A percentile compares a stretch with the other conserved stretches of the same genome.
Conservation (phyloP, 169 alveolate species). For the Plasmodium knowlesi region DNA sequence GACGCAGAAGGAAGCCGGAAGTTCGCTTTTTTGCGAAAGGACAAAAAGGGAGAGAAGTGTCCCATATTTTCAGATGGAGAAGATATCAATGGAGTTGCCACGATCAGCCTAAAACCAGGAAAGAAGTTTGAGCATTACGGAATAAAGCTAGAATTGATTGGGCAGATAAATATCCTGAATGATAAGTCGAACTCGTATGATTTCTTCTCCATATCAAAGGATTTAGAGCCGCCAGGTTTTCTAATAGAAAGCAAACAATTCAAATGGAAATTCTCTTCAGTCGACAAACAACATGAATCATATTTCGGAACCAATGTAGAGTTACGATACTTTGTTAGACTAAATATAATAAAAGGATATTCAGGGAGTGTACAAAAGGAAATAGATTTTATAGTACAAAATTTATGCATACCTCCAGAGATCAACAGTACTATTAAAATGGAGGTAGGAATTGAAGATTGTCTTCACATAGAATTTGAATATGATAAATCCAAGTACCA, state of each 20-base stretch:
- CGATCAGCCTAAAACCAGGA: slow-evolving; percentile 92
- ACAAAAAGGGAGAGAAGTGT: slow-evolving; percentile 86
- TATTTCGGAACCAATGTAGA: slow-evolving; percentile 96
- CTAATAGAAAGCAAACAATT: slow-evolving; percentile 91
- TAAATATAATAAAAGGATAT: slow-evolving; percentile 93
- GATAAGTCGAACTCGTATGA: slow-evolving; percentile 93
- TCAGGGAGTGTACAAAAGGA: slow-evolving; percentile 92
- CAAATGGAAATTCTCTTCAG: slow-evolving; percentile 95
- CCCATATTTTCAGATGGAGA: slow-evolving; percentile 91
- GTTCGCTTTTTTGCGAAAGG: slow-evolving; percentile 79
- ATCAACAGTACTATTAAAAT: slow-evolving; percentile 93
- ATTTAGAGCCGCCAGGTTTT: slow-evolving; percentile 97
- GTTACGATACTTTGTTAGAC: slow-evolving; percentile 92
- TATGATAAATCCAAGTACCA: slow-evolving; percentile 95
- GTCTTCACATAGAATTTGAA: slow-evolving; percentile 97
- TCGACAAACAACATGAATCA: slow-evolving; percentile 97
- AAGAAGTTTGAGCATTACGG: slow-evolving; percentile 98
- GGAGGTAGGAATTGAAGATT: slow-evolving; percentile 99
- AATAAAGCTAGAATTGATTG: slow-evolving; percentile 96
- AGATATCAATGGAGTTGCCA: slow-evolving; percentile 93
- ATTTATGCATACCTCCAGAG: slow-evolving; percentile 91
- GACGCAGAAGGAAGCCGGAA: slow-evolving; percentile 82
- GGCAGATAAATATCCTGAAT: slow-evolving; percentile 93
- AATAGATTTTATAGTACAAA: slow-evolving; percentile 95
- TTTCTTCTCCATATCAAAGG: slow-evolving; percentile 96